Base-by-base conservation (phyloP, 345 rosid species). In the Eucalyptus polyanthemos region DNA sequence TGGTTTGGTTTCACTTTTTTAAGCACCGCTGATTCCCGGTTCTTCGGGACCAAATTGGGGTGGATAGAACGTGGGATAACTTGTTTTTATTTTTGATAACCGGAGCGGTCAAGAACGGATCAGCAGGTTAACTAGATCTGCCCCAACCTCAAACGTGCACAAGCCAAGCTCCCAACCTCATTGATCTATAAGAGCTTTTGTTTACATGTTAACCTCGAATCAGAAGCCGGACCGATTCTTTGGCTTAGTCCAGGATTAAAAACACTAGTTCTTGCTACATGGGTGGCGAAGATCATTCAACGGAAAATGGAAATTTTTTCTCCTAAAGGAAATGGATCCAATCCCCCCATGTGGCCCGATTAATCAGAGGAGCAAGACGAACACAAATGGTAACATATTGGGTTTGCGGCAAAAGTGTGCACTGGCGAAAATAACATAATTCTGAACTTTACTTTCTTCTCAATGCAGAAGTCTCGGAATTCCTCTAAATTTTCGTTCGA, bases 381-480 rank as follows among this genome's bases (percentile, higher is more conserved):
- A 65, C 40, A n/a, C 37, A 65, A n/a, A n/a, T 4, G 11, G 19
- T n/a, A n/a, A n/a, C 76, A 8, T 8, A 65, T n/a, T 9, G 19
- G 4, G 5, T n/a, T 62, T 65, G 21, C 8, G 40, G 9, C 40
- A 7, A n/a, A 15, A 65, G 40, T 7, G 76, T n/a, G 76, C 72
- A 56, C 1, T 0, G 29, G 29, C 15, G 8, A 27, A 58, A 60
- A 60, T 3, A 12, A 27, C n/a, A 12, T 12, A 4, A 60, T 25
- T 27, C 3, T 6, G 4, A 60, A 27, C 15, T 65, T 65, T n/a
- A 8, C 37, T 65, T 65, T 15, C 11, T 7, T 14, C 37, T 14
- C 11, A 14, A n/a, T 0, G 10, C 40, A 15, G 14, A n/a, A n/a
- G 1, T 14, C 17, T 65, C 2, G 0, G 1, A 65, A 7, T 65